These are phyloP conservation scores for Ceratocystis colombiana DNA, from an alignment of 2,329 filamentous ascomycete genomes.

Conservation along the genomic window DNA sequence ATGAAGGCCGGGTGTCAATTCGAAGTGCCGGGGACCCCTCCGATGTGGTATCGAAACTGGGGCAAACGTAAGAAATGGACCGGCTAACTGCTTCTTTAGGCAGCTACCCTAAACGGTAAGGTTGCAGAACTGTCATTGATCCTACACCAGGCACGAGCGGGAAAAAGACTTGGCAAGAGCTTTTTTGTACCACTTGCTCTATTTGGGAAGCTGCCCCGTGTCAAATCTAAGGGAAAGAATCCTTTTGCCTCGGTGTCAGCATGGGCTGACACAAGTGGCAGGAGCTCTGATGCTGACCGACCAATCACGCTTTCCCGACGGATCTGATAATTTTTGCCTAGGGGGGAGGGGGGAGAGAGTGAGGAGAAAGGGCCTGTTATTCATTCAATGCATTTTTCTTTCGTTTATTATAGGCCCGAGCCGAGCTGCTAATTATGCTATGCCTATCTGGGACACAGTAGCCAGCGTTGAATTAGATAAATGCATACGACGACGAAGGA, in stretches of 20 bases:
- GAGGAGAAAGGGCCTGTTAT: neutral
- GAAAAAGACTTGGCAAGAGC: neutral
- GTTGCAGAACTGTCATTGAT: neutral
- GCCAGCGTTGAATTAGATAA: too few relatives aligned
- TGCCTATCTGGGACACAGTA: too few relatives aligned
- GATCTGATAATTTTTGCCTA: conserved; percentile 1
- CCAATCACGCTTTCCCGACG: neutral
- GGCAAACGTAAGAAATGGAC: neutral
- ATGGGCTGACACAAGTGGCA: neutral
- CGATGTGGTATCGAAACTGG: neutral
- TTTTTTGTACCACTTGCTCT: neutral
- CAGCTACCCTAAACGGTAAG: neutral
- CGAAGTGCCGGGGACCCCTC: neutral
- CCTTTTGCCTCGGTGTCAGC: neutral
- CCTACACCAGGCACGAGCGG: neutral
- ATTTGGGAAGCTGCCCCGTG: neutral
- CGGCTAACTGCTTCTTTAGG: neutral
- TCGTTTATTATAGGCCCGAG: conserved; percentile 1
- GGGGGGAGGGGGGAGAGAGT: neutral
- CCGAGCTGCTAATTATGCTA: neutral
- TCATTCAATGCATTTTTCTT: neutral
- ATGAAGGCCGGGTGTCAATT: neutral
- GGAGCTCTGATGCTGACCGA: neutral
- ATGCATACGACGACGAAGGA: too few relatives aligned
- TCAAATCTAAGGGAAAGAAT: neutral